Conservation (phyloP, 1,139 yeast genomes). For the Saccharomyces hybrid region DNA sequence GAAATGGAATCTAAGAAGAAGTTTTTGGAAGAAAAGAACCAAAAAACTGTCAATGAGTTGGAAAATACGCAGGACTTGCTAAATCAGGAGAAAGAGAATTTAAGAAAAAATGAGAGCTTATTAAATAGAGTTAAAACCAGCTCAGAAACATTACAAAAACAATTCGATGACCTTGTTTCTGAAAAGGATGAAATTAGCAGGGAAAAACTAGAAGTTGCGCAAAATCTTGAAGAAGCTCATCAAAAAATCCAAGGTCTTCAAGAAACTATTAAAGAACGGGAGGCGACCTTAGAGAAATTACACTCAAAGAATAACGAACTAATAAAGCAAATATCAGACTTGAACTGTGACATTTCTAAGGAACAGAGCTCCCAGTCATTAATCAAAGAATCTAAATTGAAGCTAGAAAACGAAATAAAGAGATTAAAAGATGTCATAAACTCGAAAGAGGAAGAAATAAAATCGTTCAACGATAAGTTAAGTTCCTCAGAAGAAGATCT, state of each 20-base stretch:
- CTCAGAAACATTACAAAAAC: slow-evolving; percentile 10
- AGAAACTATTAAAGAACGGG: background rate
- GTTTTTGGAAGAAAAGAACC: slow-evolving; percentile 28
- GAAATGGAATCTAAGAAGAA: slow-evolving; percentile 33
- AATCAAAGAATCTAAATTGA: background rate
- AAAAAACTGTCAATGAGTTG: slow-evolving; percentile 34
- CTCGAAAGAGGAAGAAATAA: slow-evolving; percentile 18
- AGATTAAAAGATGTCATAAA: slow-evolving; percentile 7
- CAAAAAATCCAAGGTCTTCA: slow-evolving; percentile 18
- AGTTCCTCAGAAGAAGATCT: slow-evolving; percentile 31
- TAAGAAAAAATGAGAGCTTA: slow-evolving; percentile 14
- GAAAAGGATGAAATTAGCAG: slow-evolving; percentile 10
- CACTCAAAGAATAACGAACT: background rate
- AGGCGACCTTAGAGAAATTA: background rate
- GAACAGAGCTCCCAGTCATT: background rate
- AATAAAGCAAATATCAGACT: background rate
- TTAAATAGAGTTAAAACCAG: slow-evolving; percentile 33
- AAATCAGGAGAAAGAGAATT: slow-evolving; percentile 16
- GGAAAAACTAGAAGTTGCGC: slow-evolving; percentile 32
- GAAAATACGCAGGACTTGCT: slow-evolving; percentile 31
- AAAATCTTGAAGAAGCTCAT: slow-evolving; percentile 20
- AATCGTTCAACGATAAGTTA: slow-evolving; percentile 31
- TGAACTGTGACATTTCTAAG: background rate
- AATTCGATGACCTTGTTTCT: slow-evolving; percentile 32
- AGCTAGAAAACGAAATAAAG: slow-evolving; percentile 10